Evolutionary conservation across 441 rosid species (phyloP).

Genomic region (Populus hybrid): DNA sequence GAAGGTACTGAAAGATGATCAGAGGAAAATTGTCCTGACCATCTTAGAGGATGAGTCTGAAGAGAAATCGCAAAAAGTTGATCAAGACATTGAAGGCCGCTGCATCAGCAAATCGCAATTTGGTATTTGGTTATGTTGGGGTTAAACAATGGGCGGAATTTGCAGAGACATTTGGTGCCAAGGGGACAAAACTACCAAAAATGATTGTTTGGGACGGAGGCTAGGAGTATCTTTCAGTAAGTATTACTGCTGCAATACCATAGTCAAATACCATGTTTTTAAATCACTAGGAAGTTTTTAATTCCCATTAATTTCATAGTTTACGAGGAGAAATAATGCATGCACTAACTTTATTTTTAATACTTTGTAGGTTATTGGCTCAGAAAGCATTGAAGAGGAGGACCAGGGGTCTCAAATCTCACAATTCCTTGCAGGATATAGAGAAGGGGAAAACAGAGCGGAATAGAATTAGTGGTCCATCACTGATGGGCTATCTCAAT

Average conservation of each 20-base stretch:
- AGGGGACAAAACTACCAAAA: slow-evolving; percentile 63
- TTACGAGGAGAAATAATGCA: background rate
- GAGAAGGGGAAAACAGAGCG: slow-evolving; percentile 61
- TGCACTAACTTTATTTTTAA: slow-evolving; percentile 8
- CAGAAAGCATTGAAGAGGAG: slow-evolving; percentile 55
- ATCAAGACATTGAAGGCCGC: too few relatives aligned
- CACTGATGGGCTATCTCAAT: slow-evolving; percentile 61
- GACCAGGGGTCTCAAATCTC: slow-evolving; percentile 75
- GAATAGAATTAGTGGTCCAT: slow-evolving; percentile 62
- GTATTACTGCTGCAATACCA: slow-evolving; percentile 16
- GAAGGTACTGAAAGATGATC: too few relatives aligned
- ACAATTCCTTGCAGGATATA: slow-evolving; percentile 65
- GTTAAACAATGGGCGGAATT: slow-evolving; percentile 73
- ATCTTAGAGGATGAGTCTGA: too few relatives aligned
- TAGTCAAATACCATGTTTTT: background rate
- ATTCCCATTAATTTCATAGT: background rate
- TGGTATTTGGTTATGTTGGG: too few relatives aligned
- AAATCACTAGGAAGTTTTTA: background rate
- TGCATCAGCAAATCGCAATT: too few relatives aligned
- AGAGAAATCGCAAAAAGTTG: too few relatives aligned
- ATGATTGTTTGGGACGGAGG: slow-evolving; percentile 84
- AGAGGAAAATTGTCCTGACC: too few relatives aligned
- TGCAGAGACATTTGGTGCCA: slow-evolving; percentile 62
- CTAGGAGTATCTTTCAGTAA: slow-evolving; percentile 66
- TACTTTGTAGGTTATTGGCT: slow-evolving; percentile 48